Percentiles rank a stretch among this genome's conserved stretches.
phyloP scores from a whole-genome alignment of 192 early-diverging fungal genomes.

The Chytriomyces sp. region DNA sequence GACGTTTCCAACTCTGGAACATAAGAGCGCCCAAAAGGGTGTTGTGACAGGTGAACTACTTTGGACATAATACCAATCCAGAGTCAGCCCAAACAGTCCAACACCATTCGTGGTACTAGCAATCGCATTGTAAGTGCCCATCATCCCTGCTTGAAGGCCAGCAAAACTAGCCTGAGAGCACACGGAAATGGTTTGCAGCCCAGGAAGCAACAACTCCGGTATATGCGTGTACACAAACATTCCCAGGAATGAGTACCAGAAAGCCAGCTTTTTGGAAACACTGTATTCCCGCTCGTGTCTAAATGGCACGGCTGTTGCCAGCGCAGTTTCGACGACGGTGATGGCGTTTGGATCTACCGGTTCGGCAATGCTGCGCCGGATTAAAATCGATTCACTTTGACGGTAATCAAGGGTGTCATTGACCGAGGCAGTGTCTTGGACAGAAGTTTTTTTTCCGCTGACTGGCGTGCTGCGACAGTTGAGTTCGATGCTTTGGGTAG shows the following conservation, averaged over 20 bases:
- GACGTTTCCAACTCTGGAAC: conserved; percentile 7
- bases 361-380: neutral
- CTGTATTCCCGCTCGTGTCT: neutral
- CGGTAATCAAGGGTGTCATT: neutral
- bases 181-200: conserved; percentile 1
- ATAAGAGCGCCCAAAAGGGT: conserved; percentile 29
- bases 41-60: conserved; percentile 7
- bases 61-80: conserved; percentile 31
- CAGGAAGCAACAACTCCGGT: conserved; percentile 21
- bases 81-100: conserved; percentile 26
- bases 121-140: conserved; percentile 8
- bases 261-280: neutral
- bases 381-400: neutral
- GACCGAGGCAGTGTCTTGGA: neutral
- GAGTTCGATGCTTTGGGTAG: too few relatives aligned
- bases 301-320: too few relatives aligned
- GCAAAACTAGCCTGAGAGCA: neutral
- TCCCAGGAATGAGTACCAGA: conserved; percentile 18
- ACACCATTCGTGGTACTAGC: conserved; percentile 20
- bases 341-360: neutral
- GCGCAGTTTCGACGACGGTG: neutral
- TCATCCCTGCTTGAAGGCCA: neutral
- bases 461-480: neutral
- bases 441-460: neutral
- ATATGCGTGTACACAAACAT: conserved; percentile 28